Evolutionary conservation across 768 basidiomycete genomes (phyloP).

Genomic region (Fistulinella prunicolor): DNA sequence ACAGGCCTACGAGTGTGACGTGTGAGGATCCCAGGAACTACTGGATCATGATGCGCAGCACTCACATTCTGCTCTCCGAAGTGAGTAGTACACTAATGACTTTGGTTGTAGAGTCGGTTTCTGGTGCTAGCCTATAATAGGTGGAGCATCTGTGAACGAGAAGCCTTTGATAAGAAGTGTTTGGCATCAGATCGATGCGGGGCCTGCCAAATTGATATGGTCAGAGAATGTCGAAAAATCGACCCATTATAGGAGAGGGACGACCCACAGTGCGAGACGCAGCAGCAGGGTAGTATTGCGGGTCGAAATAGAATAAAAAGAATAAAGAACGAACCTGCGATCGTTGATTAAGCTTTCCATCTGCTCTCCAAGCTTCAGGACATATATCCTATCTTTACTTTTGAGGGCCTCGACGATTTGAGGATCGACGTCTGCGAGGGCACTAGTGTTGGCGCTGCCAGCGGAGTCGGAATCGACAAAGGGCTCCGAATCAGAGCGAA

Average conservation of each 20-base stretch:
- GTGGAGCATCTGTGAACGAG: conserved; percentile 83
- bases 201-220: conserved; percentile 38
- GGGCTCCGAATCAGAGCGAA: conserved; percentile 28
- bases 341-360: conserved; percentile 81
- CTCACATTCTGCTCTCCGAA: conserved; percentile 74
- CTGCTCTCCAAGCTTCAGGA: conserved; percentile 82
- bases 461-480: conserved; percentile 29
- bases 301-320: too few relatives aligned
- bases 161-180: conserved; percentile 80
- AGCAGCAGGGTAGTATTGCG: too few relatives aligned
- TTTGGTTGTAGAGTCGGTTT: conserved; percentile 64
- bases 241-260: too few relatives aligned
- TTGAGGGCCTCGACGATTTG: conserved; percentile 83
- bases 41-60: conserved; percentile 11
- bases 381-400: conserved; percentile 86
- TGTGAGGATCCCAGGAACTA: conserved; percentile 12
- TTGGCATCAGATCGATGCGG: conserved; percentile 63
- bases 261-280: too few relatives aligned
- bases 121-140: conserved; percentile 73
- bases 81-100: conserved; percentile 55
- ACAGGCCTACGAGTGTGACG: conserved; percentile 48
- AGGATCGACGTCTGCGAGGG: conserved; percentile 57
- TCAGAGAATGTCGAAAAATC: background rate
- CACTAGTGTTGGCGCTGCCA: conserved; percentile 20
- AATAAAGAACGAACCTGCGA: conserved; percentile 61